phyloP scores from a whole-genome alignment of 2,329 filamentous ascomycete genomes.

The Periconia sp. region DNA sequence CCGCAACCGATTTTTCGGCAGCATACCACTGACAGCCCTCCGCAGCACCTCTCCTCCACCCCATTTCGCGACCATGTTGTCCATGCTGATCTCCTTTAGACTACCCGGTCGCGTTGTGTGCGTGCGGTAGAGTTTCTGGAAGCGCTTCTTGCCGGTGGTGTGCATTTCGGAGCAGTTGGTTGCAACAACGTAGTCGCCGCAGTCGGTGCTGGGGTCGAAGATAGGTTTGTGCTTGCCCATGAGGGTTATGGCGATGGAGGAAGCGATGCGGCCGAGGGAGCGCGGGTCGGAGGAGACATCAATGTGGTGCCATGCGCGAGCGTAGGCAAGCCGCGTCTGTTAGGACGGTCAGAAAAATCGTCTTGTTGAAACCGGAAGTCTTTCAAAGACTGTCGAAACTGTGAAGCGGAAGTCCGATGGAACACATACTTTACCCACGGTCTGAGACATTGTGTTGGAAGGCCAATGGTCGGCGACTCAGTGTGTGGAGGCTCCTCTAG shows the following conservation, averaged over 20 bases:
- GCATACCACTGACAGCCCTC: constrained; percentile 93
- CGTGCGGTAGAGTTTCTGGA: constrained; percentile 94
- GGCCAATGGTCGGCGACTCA: constrained; percentile 35
- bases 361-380: not conserved
- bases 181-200: constrained; percentile 97
- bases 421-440: constrained; percentile 70
- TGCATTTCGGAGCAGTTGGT: constrained; percentile 86
- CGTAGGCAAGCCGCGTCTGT: constrained; percentile 95
- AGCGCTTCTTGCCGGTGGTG: constrained; percentile 89
- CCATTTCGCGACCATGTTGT: constrained; percentile 90
- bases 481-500: no score
- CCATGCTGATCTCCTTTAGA: constrained; percentile 90
- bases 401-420: constrained; percentile 27
- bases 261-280: constrained; percentile 87
- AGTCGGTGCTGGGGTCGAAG: constrained; percentile 96
- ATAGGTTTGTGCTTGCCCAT: constrained; percentile 99
- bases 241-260: constrained; percentile 81
- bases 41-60: constrained; percentile 90
- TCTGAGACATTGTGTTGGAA: constrained; percentile 72
- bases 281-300: constrained; percentile 71
- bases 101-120: constrained; percentile 91
- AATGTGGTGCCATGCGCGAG: constrained; percentile 93
- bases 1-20: constrained; percentile 93
- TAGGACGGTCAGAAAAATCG: no score
- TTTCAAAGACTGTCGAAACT: constrained; percentile 1